A percentile compares a stretch with the other conserved stretches of the same genome.
Evolutionary conservation across 805 yeast species (phyloP).

Genomic region (Cyberlindnera nakhonratchasimensis): DNA sequence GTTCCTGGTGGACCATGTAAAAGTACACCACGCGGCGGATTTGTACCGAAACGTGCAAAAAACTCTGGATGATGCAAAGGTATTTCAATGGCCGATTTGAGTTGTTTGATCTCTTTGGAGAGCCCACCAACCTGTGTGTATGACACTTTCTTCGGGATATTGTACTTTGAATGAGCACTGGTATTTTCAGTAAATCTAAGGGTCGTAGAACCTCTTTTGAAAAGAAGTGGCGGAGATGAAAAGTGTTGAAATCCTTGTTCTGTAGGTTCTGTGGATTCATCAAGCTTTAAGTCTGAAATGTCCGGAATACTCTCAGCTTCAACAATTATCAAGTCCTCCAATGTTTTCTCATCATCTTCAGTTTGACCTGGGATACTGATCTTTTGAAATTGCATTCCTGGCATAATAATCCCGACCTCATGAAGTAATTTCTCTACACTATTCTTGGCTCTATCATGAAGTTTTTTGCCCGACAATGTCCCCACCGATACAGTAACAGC

Average conservation of each 20-base stretch:
- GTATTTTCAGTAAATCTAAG: conserved; percentile 24
- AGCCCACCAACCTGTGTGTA: conserved; percentile 79
- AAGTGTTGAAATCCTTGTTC: conserved; percentile 23
- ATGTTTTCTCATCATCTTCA: conserved; percentile 19
- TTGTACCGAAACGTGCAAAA: conserved; percentile 79
- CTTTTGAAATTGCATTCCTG: conserved; percentile 43
- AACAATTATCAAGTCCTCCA: conserved; percentile 20
- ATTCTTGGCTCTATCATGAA: conserved; percentile 28
- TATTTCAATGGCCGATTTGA: conserved; percentile 67
- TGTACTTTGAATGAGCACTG: conserved; percentile 37
- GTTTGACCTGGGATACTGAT: conserved; percentile 19
- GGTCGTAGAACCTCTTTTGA: conserved; percentile 34
- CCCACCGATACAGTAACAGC: conserved; percentile 38
- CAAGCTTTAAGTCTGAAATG: conserved; percentile 35
- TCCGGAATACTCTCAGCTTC: conserved; percentile 37
- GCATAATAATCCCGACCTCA: conserved; percentile 58
- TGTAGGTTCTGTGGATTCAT: conserved; percentile 21
- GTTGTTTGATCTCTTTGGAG: conserved; percentile 50
- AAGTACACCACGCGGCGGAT: conserved; percentile 91
- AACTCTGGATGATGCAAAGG: conserved; percentile 77
- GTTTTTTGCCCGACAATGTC: conserved; percentile 19
- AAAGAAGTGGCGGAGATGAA: conserved; percentile 48
- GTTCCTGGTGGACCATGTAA: conserved; percentile 97
- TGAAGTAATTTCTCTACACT: conserved; percentile 41
- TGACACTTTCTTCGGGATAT: conserved; percentile 39